Evolutionary conservation across 345 rosid species (phyloP).

Genomic region (Noccaea bulbosa): DNA sequence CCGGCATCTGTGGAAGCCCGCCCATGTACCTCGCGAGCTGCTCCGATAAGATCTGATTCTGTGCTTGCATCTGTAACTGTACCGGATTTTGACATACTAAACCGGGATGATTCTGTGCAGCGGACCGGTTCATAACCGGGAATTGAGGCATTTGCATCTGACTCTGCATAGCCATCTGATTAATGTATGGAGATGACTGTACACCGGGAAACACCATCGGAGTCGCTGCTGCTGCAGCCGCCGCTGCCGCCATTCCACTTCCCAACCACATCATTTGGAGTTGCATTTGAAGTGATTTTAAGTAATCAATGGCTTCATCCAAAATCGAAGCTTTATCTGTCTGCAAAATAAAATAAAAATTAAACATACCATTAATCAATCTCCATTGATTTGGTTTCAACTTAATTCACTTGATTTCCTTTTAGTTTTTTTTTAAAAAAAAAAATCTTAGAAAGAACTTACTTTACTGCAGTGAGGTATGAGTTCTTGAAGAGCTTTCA

Average conservation of each 20-base stretch:
- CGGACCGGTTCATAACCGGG: slow-evolving; percentile 52
- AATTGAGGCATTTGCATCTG: slow-evolving; percentile 55
- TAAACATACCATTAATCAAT: neutral
- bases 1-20: slow-evolving; percentile 58
- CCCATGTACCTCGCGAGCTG: slow-evolving; percentile 59
- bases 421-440: neutral
- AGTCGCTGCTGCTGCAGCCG: slow-evolving; percentile 42
- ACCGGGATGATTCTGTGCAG: slow-evolving; percentile 52
- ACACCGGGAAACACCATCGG: slow-evolving; percentile 93
- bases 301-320: slow-evolving; percentile 90
- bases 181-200: slow-evolving; percentile 55
- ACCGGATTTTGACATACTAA: slow-evolving; percentile 51
- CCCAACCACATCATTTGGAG: slow-evolving; percentile 99
- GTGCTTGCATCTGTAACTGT: slow-evolving; percentile 44
- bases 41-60: slow-evolving; percentile 53
- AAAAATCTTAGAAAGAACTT: neutral
- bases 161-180: slow-evolving; percentile 59
- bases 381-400: neutral
- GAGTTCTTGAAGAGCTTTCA: slow-evolving; percentile 89
- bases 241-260: slow-evolving; percentile 70
- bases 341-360: slow-evolving; percentile 45
- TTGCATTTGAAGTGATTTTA: slow-evolving; percentile 92
- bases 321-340: slow-evolving; percentile 96
- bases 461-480: slow-evolving; percentile 97
- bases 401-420: neutral